Conservation (phyloP, 208 protist genomes). For the Hexamita inflata region DNA sequence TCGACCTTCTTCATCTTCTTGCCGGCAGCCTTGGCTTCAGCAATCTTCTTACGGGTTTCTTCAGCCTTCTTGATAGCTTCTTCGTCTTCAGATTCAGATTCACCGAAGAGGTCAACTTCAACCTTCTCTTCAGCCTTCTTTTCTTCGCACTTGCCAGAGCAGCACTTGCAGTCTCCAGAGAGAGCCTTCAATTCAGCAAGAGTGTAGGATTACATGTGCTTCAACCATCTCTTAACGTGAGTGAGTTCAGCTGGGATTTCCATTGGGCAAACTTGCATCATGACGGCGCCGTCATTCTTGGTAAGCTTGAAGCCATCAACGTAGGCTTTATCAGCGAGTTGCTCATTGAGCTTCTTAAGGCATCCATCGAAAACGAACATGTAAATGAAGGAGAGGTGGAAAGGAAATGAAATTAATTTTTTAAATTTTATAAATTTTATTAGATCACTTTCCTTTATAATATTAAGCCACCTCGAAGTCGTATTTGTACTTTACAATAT, state of each 20-base stretch:
- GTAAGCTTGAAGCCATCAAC: conserved; percentile 2
- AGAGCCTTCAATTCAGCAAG: background rate
- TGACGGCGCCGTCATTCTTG: background rate
- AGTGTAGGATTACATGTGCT: conserved; percentile 13
- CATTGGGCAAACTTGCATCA: background rate
- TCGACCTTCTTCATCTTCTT: background rate
- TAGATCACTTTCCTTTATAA: too few species aligned
- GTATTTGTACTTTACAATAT: too few species aligned
- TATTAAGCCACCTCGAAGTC: too few species aligned
- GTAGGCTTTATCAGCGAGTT: conserved; percentile 17
- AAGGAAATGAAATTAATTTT: too few species aligned
- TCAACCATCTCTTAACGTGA: conserved; percentile 25
- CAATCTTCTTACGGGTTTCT: background rate
- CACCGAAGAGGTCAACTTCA: conserved; percentile 30
- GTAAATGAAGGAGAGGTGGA: background rate
- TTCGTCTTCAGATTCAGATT: conserved; percentile 6
- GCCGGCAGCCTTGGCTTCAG: background rate
- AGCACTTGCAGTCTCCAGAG: background rate
- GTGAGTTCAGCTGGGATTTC: background rate
- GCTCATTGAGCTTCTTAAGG: conserved; percentile 28
- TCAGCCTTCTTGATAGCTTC: conserved; percentile 21
- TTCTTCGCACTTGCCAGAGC: background rate
- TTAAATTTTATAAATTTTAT: too few species aligned
- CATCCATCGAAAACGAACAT: background rate
- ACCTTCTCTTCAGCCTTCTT: background rate